A percentile compares a stretch with the other conserved stretches of the same genome.
These are phyloP conservation scores for Symmetrospora coprosmae DNA, from an alignment of 768 basidiomycete genomes.

Conservation along the genomic window DNA sequence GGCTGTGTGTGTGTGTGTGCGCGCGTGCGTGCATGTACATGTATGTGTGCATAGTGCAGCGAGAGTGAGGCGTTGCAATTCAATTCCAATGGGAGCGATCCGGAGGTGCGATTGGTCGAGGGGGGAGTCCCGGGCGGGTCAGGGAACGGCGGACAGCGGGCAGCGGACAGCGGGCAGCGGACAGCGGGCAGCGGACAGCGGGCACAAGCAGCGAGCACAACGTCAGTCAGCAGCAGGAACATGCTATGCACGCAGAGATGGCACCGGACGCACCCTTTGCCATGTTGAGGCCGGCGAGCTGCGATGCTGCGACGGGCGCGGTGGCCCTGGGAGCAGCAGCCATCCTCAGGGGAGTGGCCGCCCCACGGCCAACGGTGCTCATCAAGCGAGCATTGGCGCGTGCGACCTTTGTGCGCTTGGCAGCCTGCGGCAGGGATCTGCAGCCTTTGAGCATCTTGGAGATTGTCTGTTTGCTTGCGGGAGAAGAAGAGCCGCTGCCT, in stretches of 20 bases:
- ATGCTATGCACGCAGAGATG: not conserved
- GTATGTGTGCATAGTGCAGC: not conserved
- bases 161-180: not conserved
- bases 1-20: slow-evolving; percentile 17
- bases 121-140: not conserved
- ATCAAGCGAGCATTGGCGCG: slow-evolving; percentile 18
- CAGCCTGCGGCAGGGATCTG: slow-evolving; percentile 12
- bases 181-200: not conserved
- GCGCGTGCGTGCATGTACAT: not conserved
- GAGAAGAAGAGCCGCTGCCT: too few relatives aligned
- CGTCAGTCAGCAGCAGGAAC: not conserved
- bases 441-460: slow-evolving; percentile 20
- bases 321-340: not conserved
- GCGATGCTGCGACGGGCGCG: not conserved
- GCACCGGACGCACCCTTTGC: not conserved
- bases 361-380: not conserved
- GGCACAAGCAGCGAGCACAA: not conserved
- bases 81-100: not conserved
- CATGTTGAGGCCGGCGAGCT: not conserved
- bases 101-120: not conserved
- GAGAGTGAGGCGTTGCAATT: not conserved
- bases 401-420: slow-evolving; percentile 9
- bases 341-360: not conserved
- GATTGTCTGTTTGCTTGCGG: too few relatives aligned
- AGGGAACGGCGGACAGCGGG: not conserved